Evolutionary conservation across 805 yeast species (phyloP), one percentile per base, ranked within the genome.

Genomic region (Nakazawaea sp.): DNA sequence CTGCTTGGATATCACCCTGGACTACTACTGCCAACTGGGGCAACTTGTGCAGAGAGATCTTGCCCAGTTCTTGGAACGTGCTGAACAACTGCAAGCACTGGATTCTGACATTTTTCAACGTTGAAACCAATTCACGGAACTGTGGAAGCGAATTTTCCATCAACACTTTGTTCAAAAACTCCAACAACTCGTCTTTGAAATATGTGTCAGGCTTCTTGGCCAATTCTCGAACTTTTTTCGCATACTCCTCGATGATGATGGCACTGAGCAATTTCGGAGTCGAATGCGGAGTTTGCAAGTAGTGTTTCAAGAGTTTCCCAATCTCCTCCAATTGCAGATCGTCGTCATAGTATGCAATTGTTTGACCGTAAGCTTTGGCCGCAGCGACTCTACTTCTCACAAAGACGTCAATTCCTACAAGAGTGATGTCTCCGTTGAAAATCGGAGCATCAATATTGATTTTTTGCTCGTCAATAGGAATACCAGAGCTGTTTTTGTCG

Each of bases 391-490:
- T 80, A 3, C 94, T 83, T 33, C 81, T 69, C 24, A 87, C 64
- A 40, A 92, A 73, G 1, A 75, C 75, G 20, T 85, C 89, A 32
- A 69, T 59, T 0, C 95, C 96, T 24, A 92, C 77, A 19, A 92
- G 64, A 38, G 88, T 78, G 13, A 92, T 82, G 59, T 92, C 99
- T 50, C 98, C 98, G 31, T 78, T 73, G 41, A 83, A 75, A 56
- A 92, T 81, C 4, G 97, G 96, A 3, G 95, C 83, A 60, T 92
- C 99, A 42, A 92, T 89, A 53, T 90, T 88, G 35, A 87, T 81
- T 41, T 74, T 73, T 38, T 76, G 69, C 35, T 71, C 81, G 26
- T 70, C 81, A 2, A 61, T 51, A 2, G 81, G 82, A 11, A 75
- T 73, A 12, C 65, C 64, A 11, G 27, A n/a, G 17, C 18, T 16